Conservation (phyloP, 306 rosid genomes). For the Sindora glabra region DNA sequence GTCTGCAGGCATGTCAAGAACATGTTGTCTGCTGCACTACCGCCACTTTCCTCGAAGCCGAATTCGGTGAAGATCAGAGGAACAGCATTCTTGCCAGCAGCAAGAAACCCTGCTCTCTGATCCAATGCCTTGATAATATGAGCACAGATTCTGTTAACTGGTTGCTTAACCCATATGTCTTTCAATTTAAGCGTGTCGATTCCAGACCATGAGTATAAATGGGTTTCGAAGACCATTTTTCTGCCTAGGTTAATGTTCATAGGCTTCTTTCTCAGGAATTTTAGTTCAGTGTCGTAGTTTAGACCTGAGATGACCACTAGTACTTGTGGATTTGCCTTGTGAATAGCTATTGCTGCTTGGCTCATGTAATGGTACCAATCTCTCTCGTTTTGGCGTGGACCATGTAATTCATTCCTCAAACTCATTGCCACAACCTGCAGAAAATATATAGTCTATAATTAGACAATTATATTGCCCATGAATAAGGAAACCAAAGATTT, state of each 20-base stretch:
- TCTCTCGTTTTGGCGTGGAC: slow-evolving; percentile 25
- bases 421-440: slow-evolving; percentile 49
- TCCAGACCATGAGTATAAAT: slow-evolving; percentile 49
- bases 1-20: slow-evolving; percentile 54
- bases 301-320: slow-evolving; percentile 43
- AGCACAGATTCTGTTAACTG: slow-evolving; percentile 38
- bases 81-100: slow-evolving; percentile 8
- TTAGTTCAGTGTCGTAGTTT: slow-evolving; percentile 42
- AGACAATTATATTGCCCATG: too few relatives aligned
- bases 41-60: slow-evolving; percentile 26
- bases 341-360: slow-evolving; percentile 30
- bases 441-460: too few relatives aligned
- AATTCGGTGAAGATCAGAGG: slow-evolving; percentile 49
- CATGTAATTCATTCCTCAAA: slow-evolving; percentile 52
- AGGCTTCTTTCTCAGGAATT: slow-evolving; percentile 25
- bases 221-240: slow-evolving; percentile 42
- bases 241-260: slow-evolving; percentile 19
- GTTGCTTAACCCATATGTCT: slow-evolving; percentile 36
- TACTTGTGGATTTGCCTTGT: slow-evolving; percentile 29
- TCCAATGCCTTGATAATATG: slow-evolving; percentile 16
- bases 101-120: slow-evolving; percentile 34
- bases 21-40: slow-evolving; percentile 21
- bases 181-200: slow-evolving; percentile 28
- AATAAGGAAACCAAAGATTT: too few relatives aligned
- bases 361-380: slow-evolving; percentile 38